Percentiles rank a stretch among this genome's conserved stretches.
These are phyloP conservation scores for Quercus alba DNA, from an alignment of 306 rosid species.

Conservation along the genomic window DNA sequence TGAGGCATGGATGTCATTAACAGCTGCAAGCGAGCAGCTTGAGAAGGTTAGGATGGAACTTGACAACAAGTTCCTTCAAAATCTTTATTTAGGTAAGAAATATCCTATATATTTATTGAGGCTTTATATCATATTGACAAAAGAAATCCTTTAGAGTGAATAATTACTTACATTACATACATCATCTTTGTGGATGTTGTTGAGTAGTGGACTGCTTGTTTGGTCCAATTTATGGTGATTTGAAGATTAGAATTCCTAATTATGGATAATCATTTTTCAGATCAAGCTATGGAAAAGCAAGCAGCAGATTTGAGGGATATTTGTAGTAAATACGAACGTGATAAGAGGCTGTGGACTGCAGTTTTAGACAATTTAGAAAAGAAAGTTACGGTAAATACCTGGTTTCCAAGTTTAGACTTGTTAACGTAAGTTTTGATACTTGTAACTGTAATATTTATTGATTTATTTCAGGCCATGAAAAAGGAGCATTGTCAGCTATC, in stretches of 20 bases:
- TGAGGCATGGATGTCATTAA: constrained; percentile 33
- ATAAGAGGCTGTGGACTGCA: constrained; percentile 19
- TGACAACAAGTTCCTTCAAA: constrained; percentile 19
- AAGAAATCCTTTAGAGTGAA: background rate
- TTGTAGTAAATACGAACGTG: constrained; percentile 4
- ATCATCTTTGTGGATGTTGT: background rate
- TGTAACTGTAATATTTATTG: background rate
- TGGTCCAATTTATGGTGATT: background rate
- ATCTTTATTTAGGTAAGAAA: constrained; percentile 18
- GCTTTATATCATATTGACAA: background rate
- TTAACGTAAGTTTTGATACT: background rate
- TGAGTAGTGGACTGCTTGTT: background rate
- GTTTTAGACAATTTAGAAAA: constrained; percentile 1
- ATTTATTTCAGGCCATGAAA: constrained; percentile 23
- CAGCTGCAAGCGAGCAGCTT: constrained; percentile 18
- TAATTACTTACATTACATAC: background rate
- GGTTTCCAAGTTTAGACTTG: background rate
- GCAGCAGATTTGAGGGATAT: constrained; percentile 8
- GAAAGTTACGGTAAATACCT: constrained; percentile 9
- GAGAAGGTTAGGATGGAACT: constrained; percentile 24
- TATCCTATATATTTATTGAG: background rate
- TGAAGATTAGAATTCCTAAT: background rate
- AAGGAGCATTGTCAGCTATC: constrained; percentile 11
- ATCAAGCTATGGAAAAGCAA: constrained; percentile 6
- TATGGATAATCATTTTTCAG: background rate